Percentiles rank a stretch among this genome's conserved stretches.
phyloP scores from a whole-genome alignment of 78 protist genomes.

The Pirum gemmata region DNA sequence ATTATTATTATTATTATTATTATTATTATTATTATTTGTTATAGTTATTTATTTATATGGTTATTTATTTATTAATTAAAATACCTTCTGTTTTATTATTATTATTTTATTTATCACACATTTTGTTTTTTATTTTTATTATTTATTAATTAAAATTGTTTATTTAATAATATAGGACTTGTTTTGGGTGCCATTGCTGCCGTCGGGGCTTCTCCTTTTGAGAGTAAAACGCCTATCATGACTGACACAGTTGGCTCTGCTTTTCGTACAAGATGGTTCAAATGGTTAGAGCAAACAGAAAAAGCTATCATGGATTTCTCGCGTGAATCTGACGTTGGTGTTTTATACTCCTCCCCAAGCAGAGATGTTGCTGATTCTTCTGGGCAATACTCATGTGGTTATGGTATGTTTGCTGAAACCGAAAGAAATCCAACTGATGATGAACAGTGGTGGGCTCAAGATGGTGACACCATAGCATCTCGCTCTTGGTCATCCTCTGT shows the following conservation, averaged over 20 bases:
- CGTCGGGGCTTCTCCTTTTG: slow-evolving; percentile 16
- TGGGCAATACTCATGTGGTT: not conserved
- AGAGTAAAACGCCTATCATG: slow-evolving; percentile 24
- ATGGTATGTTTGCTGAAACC: slow-evolving; percentile 29
- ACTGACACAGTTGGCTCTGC: not conserved
- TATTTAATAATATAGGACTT: no score
- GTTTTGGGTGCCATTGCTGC: slow-evolving; percentile 12
- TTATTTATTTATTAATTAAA: no score
- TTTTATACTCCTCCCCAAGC: slow-evolving; percentile 14
- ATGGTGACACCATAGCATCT: not conserved
- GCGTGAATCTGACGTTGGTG: slow-evolving; percentile 12
- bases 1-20: no score
- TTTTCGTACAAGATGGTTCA: not conserved
- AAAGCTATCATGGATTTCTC: not conserved
- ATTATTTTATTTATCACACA: no score
- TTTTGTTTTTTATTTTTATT: no score
- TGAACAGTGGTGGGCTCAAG: slow-evolving; percentile 23
- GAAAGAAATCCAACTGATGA: not conserved
- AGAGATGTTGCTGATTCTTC: not conserved
- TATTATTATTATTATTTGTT: no score
- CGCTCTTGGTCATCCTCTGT: slow-evolving; percentile 11
- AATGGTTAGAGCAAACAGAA: slow-evolving; percentile 7
- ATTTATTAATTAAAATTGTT: no score
- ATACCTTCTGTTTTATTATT: no score
- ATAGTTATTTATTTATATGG: no score